These are phyloP conservation scores for Pseudopediastrum boryanum DNA, from an alignment of 139 green algal species.

Conservation along the genomic window DNA sequence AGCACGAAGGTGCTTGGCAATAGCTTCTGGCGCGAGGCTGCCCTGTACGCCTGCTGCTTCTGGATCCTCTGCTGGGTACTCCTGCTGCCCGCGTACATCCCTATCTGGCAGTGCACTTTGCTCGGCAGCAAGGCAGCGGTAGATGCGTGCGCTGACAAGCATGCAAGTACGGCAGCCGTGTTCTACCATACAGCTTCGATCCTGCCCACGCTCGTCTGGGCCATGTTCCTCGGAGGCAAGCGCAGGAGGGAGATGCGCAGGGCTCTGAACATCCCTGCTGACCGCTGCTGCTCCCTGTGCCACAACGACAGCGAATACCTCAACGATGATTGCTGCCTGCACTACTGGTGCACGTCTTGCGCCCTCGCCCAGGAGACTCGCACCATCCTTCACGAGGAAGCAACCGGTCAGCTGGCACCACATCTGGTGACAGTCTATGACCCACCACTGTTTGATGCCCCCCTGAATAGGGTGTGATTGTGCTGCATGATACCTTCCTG, in stretches of 20 bases:
- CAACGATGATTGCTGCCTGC: constrained; percentile 27
- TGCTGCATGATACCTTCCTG: no score
- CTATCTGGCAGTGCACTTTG: no score
- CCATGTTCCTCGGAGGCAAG: not conserved
- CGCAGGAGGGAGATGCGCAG: not conserved
- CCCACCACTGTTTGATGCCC: no score
- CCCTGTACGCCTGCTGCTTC: constrained; percentile 4
- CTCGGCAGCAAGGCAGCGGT: not conserved
- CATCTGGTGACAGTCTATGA: no score
- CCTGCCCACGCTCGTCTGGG: not conserved
- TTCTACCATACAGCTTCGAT: not conserved
- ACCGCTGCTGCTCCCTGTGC: not conserved
- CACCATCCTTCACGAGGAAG: constrained; percentile 1
- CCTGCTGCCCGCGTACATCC: not conserved
- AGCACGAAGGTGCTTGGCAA: constrained; percentile 4
- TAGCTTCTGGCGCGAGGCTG: constrained; percentile 7
- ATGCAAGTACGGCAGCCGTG: not conserved
- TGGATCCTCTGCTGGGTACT: not conserved
- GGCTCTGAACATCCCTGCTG: not conserved
- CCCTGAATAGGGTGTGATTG: no score
- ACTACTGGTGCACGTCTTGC: constrained; percentile 21
- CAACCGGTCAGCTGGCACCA: no score
- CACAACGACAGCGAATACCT: constrained; percentile 4
- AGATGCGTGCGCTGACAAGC: not conserved
- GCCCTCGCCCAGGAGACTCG: constrained; percentile 11